Conservation (phyloP, 495 filamentous ascomycete species). For the Talaromyces thailandensis region DNA sequence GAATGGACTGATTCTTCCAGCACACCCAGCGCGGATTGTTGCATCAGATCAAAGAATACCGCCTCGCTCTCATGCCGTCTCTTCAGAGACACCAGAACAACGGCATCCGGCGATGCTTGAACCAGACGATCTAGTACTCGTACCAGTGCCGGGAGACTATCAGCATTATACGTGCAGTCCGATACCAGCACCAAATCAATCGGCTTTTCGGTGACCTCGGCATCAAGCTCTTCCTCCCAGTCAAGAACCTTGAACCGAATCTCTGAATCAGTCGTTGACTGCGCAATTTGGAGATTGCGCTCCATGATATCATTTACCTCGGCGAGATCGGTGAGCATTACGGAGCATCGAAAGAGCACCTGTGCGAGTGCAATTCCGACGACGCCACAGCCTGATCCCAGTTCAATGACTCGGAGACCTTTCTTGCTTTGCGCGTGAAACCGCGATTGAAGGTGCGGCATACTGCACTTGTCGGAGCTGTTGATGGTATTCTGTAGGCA, state of each 20-base stretch:
- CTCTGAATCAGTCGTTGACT: slow-evolving; percentile 23
- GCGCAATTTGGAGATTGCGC: slow-evolving; percentile 42
- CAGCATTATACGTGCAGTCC: slow-evolving; percentile 93
- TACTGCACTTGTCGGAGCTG: slow-evolving; percentile 7
- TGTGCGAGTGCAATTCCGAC: slow-evolving; percentile 69
- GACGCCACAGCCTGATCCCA: slow-evolving; percentile 79
- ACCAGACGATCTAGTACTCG: slow-evolving; percentile 52
- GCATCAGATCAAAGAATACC: slow-evolving; percentile 72
- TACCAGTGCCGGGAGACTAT: slow-evolving; percentile 69
- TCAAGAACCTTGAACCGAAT: slow-evolving; percentile 58
- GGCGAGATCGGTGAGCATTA: slow-evolving; percentile 74
- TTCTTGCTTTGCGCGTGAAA: slow-evolving; percentile 16
- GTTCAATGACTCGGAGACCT: slow-evolving; percentile 55
- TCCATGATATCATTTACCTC: slow-evolving; percentile 61
- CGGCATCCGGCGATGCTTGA: slow-evolving; percentile 34
- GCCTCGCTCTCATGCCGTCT: slow-evolving; percentile 74
- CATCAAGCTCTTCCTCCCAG: slow-evolving; percentile 54
- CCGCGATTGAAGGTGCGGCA: slow-evolving; percentile 18
- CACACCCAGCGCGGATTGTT: slow-evolving; percentile 41
- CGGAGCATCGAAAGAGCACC: slow-evolving; percentile 40
- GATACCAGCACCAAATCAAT: slow-evolving; percentile 74
- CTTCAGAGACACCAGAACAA: slow-evolving; percentile 74
- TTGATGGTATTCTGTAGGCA: slow-evolving; percentile 24
- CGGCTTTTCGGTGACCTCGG: slow-evolving; percentile 21
- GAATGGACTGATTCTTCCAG: slow-evolving; percentile 37